Evolutionary conservation across 2,329 filamentous ascomycete genomes (phyloP).

Genomic region (Ophiostoma australiae): DNA sequence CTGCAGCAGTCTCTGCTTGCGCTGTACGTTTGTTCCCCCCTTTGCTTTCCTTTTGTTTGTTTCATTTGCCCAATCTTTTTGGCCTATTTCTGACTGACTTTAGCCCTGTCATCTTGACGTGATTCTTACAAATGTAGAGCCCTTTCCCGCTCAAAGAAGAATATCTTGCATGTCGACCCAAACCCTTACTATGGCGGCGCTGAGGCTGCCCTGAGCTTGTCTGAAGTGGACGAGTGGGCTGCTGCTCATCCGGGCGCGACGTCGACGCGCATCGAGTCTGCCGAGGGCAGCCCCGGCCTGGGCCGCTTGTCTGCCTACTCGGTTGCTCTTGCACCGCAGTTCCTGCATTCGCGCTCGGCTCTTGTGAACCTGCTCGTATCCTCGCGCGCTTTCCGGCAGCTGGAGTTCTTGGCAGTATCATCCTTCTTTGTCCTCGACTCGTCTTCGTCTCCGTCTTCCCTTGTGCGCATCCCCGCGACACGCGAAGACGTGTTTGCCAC

Average conservation of each 20-base stretch:
- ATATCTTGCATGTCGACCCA: slow-evolving; percentile 80
- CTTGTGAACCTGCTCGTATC: slow-evolving; percentile 79
- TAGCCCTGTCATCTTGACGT: slow-evolving; percentile 41
- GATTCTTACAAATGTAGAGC: slow-evolving; percentile 56
- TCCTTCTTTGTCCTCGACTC: slow-evolving; percentile 75
- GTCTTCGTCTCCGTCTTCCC: neutral
- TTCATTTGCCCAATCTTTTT: slow-evolving; percentile 21
- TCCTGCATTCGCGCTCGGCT: slow-evolving; percentile 77
- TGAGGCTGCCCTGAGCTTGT: slow-evolving; percentile 78
- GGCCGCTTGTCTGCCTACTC: slow-evolving; percentile 70
- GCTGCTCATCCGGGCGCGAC: slow-evolving; percentile 35
- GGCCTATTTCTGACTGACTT: slow-evolving; percentile 64
- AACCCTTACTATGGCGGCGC: slow-evolving; percentile 84
- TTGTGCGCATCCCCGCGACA: slow-evolving; percentile 71
- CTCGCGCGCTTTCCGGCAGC: slow-evolving; percentile 78
- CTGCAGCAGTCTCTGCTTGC: slow-evolving; percentile 71
- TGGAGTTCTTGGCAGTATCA: slow-evolving; percentile 90
- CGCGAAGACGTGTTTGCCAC: slow-evolving; percentile 88
- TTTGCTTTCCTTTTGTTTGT: no score
- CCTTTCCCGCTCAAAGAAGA: slow-evolving; percentile 86
- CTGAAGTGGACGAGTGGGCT: slow-evolving; percentile 75
- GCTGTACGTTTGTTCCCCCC: slow-evolving; percentile 34
- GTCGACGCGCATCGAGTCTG: slow-evolving; percentile 28
- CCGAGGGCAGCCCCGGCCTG: slow-evolving; percentile 38
- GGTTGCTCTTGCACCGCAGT: slow-evolving; percentile 75